Conservation (phyloP, 306 rosid genomes). For the Purshia tridentata region DNA sequence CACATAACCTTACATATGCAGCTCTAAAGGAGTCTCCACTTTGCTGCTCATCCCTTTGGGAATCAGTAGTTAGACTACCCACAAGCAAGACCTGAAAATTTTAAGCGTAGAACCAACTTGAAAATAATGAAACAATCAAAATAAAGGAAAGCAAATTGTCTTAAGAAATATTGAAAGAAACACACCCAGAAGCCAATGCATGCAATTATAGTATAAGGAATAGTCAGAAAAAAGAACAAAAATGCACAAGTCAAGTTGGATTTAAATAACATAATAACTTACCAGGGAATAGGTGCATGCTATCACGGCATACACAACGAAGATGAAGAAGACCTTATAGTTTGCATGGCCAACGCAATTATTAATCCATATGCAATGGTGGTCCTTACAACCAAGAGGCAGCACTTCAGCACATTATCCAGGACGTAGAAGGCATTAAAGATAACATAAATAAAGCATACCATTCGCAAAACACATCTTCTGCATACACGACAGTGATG, state of each 20-base stretch:
- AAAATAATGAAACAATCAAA: conserved; percentile 5
- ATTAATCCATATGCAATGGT: conserved; percentile 97
- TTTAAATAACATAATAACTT: conserved; percentile 32
- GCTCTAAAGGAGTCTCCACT: conserved; percentile 63
- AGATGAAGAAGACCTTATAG: conserved; percentile 85
- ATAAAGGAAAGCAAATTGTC: conserved; percentile 4
- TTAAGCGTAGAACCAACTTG: background rate
- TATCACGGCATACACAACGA: conserved; percentile 73
- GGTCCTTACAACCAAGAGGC: conserved; percentile 73
- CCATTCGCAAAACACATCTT: conserved; percentile 97
- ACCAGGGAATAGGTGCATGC: conserved; percentile 93
- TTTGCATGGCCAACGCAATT: conserved; percentile 95
- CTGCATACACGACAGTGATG: conserved; percentile 98
- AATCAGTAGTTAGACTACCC: conserved; percentile 75
- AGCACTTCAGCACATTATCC: conserved; percentile 35
- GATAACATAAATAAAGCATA: conserved; percentile 40
- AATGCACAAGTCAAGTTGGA: conserved; percentile 14
- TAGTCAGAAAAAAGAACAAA: conserved; percentile 16
- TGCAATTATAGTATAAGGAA: conserved; percentile 8
- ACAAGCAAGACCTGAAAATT: conserved; percentile 73
- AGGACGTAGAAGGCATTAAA: conserved; percentile 28
- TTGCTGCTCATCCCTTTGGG: conserved; percentile 55
- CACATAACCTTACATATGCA: conserved; percentile 57
- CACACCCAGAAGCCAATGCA: background rate
- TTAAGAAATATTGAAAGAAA: background rate